Conservation (phyloP, 139 green algal genomes). For the Chlamydomonas sp. region DNA sequence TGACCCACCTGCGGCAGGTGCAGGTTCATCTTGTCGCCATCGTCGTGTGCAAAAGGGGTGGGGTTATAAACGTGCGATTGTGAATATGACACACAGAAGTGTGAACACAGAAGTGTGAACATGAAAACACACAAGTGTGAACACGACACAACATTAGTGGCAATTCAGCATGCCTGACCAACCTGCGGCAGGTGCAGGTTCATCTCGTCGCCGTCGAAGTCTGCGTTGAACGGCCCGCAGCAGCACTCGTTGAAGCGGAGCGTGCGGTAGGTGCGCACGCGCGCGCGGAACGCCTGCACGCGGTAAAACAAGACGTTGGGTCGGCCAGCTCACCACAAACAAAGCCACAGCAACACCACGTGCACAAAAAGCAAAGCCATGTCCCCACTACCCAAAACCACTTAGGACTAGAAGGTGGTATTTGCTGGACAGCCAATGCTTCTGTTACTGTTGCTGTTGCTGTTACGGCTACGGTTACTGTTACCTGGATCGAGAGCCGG, state of each 20-base stretch:
- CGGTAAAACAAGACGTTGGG: too few species aligned
- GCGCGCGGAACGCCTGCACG: not conserved
- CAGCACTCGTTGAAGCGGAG: constrained; percentile 98
- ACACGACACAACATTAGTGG: not conserved
- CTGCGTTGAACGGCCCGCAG: constrained; percentile 96
- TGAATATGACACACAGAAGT: not conserved
- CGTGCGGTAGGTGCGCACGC: constrained; percentile 62
- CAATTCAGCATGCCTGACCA: not conserved
- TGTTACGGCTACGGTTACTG: too few species aligned
- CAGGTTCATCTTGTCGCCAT: constrained; percentile 99
- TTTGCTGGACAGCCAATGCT: too few species aligned
- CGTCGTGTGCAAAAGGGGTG: constrained; percentile 99
- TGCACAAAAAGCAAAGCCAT: too few species aligned
- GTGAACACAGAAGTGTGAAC: not conserved
- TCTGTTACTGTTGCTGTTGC: too few species aligned
- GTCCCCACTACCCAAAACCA: too few species aligned
- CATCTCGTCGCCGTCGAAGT: constrained; percentile 99
- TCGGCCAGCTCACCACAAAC: too few species aligned
- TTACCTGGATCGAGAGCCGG: constrained; percentile 97
- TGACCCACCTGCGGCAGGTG: constrained; percentile 74
- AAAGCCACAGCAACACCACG: too few species aligned
- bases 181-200: constrained; percentile 92
- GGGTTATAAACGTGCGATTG: too few species aligned
- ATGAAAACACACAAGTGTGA: not conserved
- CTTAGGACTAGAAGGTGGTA: too few species aligned